A percentile compares a stretch with the other conserved stretches of the same genome.
phyloP scores from a whole-genome alignment of 2,329 filamentous ascomycete species.

The Fusarium kyushuense region DNA sequence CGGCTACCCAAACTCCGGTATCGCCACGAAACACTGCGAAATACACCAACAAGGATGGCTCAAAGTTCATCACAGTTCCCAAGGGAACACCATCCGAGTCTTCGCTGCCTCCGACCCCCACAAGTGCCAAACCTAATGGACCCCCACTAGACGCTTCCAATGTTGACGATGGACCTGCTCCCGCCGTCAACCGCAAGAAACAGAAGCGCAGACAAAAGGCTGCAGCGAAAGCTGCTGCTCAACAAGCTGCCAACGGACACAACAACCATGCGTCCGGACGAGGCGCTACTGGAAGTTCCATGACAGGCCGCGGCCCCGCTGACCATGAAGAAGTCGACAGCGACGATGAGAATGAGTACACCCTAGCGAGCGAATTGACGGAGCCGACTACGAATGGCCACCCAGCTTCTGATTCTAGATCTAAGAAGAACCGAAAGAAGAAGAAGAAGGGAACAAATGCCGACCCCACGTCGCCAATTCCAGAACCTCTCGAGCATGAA shows the following conservation, averaged over 20 bases:
- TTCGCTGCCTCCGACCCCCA: slow-evolving; percentile 65
- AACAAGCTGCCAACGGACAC: slow-evolving; percentile 57
- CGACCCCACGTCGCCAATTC: slow-evolving; percentile 38
- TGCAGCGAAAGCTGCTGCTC: slow-evolving; percentile 72
- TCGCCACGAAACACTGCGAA: slow-evolving; percentile 69
- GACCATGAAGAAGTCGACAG: slow-evolving; percentile 67
- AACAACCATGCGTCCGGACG: slow-evolving; percentile 50
- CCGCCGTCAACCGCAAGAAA: slow-evolving; percentile 88
- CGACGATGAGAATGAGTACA: slow-evolving; percentile 65
- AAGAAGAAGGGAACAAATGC: slow-evolving; percentile 66
- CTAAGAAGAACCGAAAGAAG: slow-evolving; percentile 76
- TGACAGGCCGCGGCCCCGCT: slow-evolving; percentile 44
- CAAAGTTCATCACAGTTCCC: slow-evolving; percentile 75
- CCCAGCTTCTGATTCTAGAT: slow-evolving; percentile 53
- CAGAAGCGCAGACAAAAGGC: slow-evolving; percentile 92
- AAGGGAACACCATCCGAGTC: slow-evolving; percentile 66
- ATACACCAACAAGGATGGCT: slow-evolving; percentile 76
- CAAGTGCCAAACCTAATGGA: slow-evolving; percentile 55
- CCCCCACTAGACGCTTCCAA: slow-evolving; percentile 44
- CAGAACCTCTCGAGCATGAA: slow-evolving; percentile 32
- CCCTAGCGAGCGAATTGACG: slow-evolving; percentile 51
- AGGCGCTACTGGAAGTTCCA: slow-evolving; percentile 39
- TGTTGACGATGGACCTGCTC: slow-evolving; percentile 53
- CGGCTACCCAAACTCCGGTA: slow-evolving; percentile 62
- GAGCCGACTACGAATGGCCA: slow-evolving; percentile 51